Evolutionary conservation across 164 flowering plant genomes (phyloP).

Genomic region (Vitis cinerea): DNA sequence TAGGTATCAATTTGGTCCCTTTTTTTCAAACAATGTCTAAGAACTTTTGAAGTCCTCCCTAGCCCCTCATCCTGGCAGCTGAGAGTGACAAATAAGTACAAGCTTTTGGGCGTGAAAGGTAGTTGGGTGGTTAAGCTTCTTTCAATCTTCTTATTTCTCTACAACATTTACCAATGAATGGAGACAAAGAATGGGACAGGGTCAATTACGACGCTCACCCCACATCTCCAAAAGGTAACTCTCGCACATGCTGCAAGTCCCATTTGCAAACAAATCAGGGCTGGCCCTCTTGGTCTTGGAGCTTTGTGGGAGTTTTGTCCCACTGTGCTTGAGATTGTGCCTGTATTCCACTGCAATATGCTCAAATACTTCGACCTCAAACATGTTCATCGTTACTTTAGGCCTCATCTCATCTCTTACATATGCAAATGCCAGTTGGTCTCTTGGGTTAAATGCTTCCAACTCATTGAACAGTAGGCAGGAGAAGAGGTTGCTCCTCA

Average conservation of each 20-base stretch:
- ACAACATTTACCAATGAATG: not conserved
- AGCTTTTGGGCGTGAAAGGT: not conserved
- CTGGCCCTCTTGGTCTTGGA: conserved; percentile 21
- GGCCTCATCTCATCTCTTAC: conserved; percentile 84
- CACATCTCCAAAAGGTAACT: conserved; percentile 58
- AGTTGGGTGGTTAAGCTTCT: not conserved
- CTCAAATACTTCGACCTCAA: conserved; percentile 85
- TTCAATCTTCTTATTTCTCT: not conserved
- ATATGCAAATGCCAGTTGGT: conserved; percentile 85
- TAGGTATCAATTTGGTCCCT: no score
- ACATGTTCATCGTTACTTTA: conserved; percentile 73
- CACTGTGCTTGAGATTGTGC: conserved; percentile 58
- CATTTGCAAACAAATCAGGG: conserved; percentile 24
- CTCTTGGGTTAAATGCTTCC: conserved; percentile 91
- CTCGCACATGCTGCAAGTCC: conserved; percentile 39
- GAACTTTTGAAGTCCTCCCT: no score
- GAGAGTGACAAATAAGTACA: no score
- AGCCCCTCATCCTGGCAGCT: no score
- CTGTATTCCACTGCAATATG: conserved; percentile 74
- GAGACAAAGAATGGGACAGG: not conserved
- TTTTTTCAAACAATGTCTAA: no score
- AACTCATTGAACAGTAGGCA: conserved; percentile 89
- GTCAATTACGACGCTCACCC: conserved; percentile 54
- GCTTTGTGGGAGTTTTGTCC: not conserved
- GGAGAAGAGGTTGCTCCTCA: conserved; percentile 66